phyloP scores from a whole-genome alignment of 257 asterid genomes.

The Solanum microdontum region DNA sequence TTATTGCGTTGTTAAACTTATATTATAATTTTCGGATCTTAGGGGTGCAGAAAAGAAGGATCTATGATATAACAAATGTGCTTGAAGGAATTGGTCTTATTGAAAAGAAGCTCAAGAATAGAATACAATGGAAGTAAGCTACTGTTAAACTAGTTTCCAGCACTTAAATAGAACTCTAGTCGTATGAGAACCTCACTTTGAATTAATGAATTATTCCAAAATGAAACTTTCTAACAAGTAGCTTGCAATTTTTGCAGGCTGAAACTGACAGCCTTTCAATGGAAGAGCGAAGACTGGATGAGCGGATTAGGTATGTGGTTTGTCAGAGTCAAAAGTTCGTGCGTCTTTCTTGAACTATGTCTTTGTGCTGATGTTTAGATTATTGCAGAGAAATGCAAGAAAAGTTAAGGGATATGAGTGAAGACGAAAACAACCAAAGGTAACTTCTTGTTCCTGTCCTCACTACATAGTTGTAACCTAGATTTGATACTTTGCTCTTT shows the following conservation, averaged over 20 bases:
- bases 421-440: conserved; percentile 66
- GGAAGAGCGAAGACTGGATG: conserved; percentile 65
- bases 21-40: background rate
- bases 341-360: conserved; percentile 6
- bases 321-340: conserved; percentile 8
- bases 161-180: no score
- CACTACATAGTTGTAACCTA: background rate
- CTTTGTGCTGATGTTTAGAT: conserved; percentile 19
- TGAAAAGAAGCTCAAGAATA: conserved; percentile 82
- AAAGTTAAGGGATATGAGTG: conserved; percentile 61
- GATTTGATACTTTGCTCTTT: conserved; percentile 4
- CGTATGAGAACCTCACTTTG: no score
- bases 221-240: background rate
- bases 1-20: background rate
- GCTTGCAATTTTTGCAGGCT: conserved; percentile 38
- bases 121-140: conserved; percentile 45
- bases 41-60: conserved; percentile 58
- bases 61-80: conserved; percentile 90
- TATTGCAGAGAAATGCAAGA: conserved; percentile 79
- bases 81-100: conserved; percentile 96
- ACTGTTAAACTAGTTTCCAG: no score
- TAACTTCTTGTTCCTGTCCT: conserved; percentile 11
- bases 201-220: no score
- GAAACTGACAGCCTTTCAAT: conserved; percentile 67
- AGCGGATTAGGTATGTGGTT: conserved; percentile 46